Percentiles rank a stretch among this genome's conserved stretches.
Evolutionary conservation across 768 basidiomycete genomes (phyloP).

Genomic region (Amanita inopinata): DNA sequence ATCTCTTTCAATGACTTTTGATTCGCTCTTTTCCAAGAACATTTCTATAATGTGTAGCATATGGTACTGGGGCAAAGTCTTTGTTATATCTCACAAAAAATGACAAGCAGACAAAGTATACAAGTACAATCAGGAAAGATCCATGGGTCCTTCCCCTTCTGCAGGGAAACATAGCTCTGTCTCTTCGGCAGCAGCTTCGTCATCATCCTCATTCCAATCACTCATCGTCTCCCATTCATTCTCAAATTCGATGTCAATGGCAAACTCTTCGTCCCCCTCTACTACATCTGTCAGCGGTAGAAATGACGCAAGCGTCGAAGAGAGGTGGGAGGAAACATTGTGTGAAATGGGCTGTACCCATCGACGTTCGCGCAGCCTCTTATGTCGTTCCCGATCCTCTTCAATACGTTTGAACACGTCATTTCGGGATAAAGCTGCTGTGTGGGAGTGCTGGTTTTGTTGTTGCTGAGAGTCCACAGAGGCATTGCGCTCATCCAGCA

Average conservation of each 20-base stretch:
- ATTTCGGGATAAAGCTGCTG: constrained; percentile 35
- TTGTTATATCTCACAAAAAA: background rate
- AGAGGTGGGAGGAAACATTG: constrained; percentile 29
- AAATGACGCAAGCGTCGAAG: constrained; percentile 46
- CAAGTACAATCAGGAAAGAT: constrained; percentile 22
- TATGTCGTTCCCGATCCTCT: constrained; percentile 88
- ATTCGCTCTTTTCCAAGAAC: too few relatives aligned
- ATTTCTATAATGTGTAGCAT: too few relatives aligned
- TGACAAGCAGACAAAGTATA: background rate
- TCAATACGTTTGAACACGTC: constrained; percentile 84
- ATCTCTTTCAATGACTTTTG: too few relatives aligned
- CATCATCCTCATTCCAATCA: constrained; percentile 87
- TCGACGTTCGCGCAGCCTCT: constrained; percentile 79
- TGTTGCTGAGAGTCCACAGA: constrained; percentile 6
- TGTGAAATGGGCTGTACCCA: constrained; percentile 79
- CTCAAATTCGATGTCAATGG: constrained; percentile 78
- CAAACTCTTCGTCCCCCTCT: constrained; percentile 48
- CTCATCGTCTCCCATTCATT: constrained; percentile 87
- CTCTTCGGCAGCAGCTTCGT: constrained; percentile 66
- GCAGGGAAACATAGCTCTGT: constrained; percentile 58
- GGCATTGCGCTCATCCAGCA: constrained; percentile 37
- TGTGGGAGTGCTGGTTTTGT: constrained; percentile 16
- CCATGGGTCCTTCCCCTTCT: constrained; percentile 34
- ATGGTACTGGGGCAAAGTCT: too few relatives aligned
- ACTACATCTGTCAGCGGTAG: constrained; percentile 43